These are phyloP conservation scores for Phlebiopsis gigantea DNA, from an alignment of 768 basidiomycete species.

Conservation along the genomic window DNA sequence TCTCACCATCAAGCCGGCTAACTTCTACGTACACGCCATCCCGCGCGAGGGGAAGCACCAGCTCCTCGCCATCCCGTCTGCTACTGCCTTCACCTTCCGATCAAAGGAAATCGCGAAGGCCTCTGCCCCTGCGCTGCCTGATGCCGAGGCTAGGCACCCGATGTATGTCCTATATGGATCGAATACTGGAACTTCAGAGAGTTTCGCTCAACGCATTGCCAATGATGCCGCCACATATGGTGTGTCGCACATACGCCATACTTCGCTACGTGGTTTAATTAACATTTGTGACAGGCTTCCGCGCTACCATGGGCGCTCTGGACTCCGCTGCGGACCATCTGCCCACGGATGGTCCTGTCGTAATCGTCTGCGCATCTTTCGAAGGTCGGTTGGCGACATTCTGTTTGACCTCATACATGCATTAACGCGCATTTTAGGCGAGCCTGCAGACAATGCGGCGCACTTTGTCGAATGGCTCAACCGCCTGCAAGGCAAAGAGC, in stretches of 20 bases:
- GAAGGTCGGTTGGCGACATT: slow-evolving; percentile 30
- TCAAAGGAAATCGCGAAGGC: background rate
- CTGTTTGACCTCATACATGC: background rate
- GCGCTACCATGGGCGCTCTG: slow-evolving; percentile 32
- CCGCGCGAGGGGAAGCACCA: slow-evolving; percentile 24
- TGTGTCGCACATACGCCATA: slow-evolving; percentile 13
- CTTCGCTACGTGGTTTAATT: background rate
- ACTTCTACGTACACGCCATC: slow-evolving; percentile 35
- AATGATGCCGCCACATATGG: slow-evolving; percentile 34
- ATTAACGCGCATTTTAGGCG: slow-evolving; percentile 20
- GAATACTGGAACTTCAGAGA: slow-evolving; percentile 45
- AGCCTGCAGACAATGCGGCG: slow-evolving; percentile 45
- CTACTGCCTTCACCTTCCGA: background rate
- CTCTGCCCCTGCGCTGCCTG: background rate
- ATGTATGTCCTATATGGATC: slow-evolving; percentile 40
- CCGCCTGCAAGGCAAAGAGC: slow-evolving; percentile 22
- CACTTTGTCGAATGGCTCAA: slow-evolving; percentile 39
- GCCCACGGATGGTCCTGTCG: slow-evolving; percentile 38
- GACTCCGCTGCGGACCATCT: slow-evolving; percentile 33
- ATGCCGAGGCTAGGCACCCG: slow-evolving; percentile 20
- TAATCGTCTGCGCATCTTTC: slow-evolving; percentile 43
- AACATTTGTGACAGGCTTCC: slow-evolving; percentile 28
- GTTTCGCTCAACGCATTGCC: slow-evolving; percentile 41
- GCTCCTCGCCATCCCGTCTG: slow-evolving; percentile 6
- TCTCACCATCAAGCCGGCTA: slow-evolving; percentile 42